Conservation (phyloP, 768 basidiomycete genomes). For the Tulasnella sp. region DNA sequence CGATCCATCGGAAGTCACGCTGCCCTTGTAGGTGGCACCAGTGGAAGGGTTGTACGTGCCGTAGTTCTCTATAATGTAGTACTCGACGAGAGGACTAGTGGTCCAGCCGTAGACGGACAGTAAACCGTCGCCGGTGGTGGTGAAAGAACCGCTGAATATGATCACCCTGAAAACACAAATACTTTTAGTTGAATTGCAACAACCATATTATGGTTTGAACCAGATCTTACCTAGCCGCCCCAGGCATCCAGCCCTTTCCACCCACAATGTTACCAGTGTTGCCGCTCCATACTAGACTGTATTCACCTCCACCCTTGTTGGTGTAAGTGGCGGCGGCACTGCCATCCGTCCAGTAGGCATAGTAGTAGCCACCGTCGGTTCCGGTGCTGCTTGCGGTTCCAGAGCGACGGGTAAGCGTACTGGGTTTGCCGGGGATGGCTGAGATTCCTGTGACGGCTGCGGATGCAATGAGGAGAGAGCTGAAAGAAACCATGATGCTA, state of each 20-base stretch:
- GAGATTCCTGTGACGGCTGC: too few species aligned
- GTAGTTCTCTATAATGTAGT: slow-evolving; percentile 12
- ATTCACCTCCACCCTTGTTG: slow-evolving; percentile 27
- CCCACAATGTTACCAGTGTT: slow-evolving; percentile 32
- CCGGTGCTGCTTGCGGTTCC: slow-evolving; percentile 25
- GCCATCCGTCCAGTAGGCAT: slow-evolving; percentile 32
- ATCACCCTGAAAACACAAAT: neutral
- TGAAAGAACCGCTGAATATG: neutral
- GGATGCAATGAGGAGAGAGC: too few species aligned
- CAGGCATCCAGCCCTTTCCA: slow-evolving; percentile 35
- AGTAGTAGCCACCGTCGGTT: slow-evolving; percentile 30
- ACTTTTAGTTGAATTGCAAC: too few species aligned
- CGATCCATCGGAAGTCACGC: slow-evolving; percentile 34
- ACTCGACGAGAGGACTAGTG: slow-evolving; percentile 16
- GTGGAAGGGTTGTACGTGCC: slow-evolving; percentile 17
- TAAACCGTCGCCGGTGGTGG: neutral
- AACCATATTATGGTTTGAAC: too few species aligned
- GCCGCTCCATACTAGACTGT: slow-evolving; percentile 29
- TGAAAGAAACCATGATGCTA: too few species aligned
- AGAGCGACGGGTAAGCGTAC: slow-evolving; percentile 1
- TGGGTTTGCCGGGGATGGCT: too few species aligned
- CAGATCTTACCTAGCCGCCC: slow-evolving; percentile 25
- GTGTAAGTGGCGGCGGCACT: slow-evolving; percentile 27
- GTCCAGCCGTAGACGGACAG: slow-evolving; percentile 12
- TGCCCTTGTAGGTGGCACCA: slow-evolving; percentile 29